These are phyloP conservation scores for Ricinus communis DNA, from an alignment of 345 rosid genomes.

Conservation along the genomic window DNA sequence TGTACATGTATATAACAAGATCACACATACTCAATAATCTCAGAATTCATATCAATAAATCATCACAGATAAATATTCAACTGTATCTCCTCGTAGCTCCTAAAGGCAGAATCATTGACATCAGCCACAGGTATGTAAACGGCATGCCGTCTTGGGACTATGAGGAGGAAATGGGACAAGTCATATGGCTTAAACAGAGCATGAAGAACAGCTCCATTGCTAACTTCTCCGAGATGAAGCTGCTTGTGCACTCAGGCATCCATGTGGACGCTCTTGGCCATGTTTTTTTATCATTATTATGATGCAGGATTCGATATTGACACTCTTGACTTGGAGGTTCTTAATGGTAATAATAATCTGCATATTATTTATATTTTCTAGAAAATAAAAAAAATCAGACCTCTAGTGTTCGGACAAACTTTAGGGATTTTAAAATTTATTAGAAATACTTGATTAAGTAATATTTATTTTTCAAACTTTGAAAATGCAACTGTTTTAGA, in stretches of 20 bases:
- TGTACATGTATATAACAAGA: too few relatives aligned
- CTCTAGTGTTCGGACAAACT: too few relatives aligned
- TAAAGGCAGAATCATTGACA: conserved; percentile 42
- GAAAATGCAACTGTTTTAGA: too few relatives aligned
- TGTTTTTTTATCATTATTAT: conserved; percentile 37
- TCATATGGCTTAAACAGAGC: conserved; percentile 58
- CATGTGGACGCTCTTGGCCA: conserved; percentile 74
- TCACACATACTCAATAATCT: too few relatives aligned
- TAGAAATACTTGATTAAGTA: too few relatives aligned
- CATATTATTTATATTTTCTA: too few relatives aligned
- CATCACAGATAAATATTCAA: too few relatives aligned
- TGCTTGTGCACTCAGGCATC: conserved; percentile 70
- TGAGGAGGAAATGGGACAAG: conserved; percentile 51
- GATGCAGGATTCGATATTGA: conserved; percentile 51
- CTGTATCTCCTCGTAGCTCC: conserved; percentile 28
- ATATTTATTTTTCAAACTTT: too few relatives aligned
- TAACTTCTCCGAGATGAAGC: conserved; percentile 65
- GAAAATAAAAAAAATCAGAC: too few relatives aligned
- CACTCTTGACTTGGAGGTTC: conserved; percentile 38
- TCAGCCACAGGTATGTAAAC: conserved; percentile 44
- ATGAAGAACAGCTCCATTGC: conserved; percentile 78
- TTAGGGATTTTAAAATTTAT: too few relatives aligned
- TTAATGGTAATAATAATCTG: neutral
- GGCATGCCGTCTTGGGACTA: conserved; percentile 55
- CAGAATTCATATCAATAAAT: too few relatives aligned